Base-by-base conservation (phyloP, 1,139 yeast species). In the Suhomyces chickasaworum region DNA sequence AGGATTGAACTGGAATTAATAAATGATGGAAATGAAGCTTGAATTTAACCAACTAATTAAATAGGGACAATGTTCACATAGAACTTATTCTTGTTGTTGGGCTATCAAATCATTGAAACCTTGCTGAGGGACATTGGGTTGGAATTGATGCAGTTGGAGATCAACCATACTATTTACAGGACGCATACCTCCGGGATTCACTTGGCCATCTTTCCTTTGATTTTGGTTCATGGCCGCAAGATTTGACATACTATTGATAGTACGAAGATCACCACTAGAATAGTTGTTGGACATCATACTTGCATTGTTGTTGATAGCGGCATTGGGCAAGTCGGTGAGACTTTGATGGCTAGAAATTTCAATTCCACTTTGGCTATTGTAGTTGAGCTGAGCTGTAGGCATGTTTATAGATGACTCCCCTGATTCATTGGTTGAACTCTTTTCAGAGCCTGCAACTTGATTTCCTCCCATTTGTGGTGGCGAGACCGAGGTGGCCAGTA, bases 201-300 rank as follows among this genome's bases (percentile, higher is more conserved):
- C 30, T 27, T 48, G 51, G 8, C 37, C 45, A 29, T 45, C 54
- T 21, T 43, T 46, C 13, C 42, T 35, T 37, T 45, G 48, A 16
- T 32, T 32, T 31, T 53, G 53, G 37, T 54, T 54, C 48, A 53
- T 47, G 10, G 46, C 64, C 17, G 68, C 60, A 37, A 73, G 54
- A 50, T 73, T 71, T 0, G 76, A 60, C 69, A 71, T 70, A 50
- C 77, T 73, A 53, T 67, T 64, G 32, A 70, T 66, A 3, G 68
- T 54, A 31, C 77, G 53, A 30, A 71, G 57, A 45, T 67, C 70
- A 6, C 46, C 46, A 17, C 29, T 41, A 13, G 40, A 36, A 21
- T 47, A 47, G 25, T 39, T 42, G 21, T 31, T 32, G 12, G 25
- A 38, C 31, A 40, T 23, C 25, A 43, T 31, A 16, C 22, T 52